These are phyloP conservation scores for Mucor circinelloides DNA, from an alignment of 371 early-diverging fungal species.

Conservation along the genomic window DNA sequence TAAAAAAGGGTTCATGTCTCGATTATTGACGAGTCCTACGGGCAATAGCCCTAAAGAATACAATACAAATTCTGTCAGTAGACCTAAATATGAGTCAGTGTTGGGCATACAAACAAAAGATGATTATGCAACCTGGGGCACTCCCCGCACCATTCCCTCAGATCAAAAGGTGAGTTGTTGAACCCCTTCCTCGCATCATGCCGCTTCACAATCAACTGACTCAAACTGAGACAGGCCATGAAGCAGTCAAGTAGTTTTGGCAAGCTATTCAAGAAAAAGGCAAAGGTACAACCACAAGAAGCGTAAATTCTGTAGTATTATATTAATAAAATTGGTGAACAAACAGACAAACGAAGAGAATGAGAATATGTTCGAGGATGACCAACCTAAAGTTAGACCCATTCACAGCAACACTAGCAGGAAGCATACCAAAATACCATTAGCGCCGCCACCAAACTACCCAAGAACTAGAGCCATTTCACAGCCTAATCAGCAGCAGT, in stretches of 20 bases:
- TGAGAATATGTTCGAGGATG: conserved; percentile 6
- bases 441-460: conserved; percentile 26
- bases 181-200: too few relatives aligned
- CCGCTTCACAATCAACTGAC: not conserved
- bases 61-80: not conserved
- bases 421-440: conserved; percentile 21
- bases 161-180: not conserved
- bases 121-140: conserved; percentile 6
- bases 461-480: conserved; percentile 1
- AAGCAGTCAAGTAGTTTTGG: conserved; percentile 3
- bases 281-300: conserved; percentile 14
- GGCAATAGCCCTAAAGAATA: not conserved
- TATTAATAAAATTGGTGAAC: conserved; percentile 16
- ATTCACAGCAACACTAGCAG: conserved; percentile 8
- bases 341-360: not conserved
- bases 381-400: conserved; percentile 25
- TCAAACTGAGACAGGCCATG: not conserved
- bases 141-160: not conserved
- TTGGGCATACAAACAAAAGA: conserved; percentile 7
- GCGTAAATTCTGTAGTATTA: not conserved
- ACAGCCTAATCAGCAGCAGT: conserved; percentile 10
- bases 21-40: conserved; percentile 12
- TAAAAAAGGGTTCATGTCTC: conserved; percentile 26
- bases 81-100: conserved; percentile 13
- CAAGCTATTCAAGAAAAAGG: conserved; percentile 27